A percentile compares a stretch with the other conserved stretches of the same genome.
These are phyloP conservation scores for Metschnikowia cerradonensis DNA, from an alignment of 805 yeast species.

Conservation along the genomic window DNA sequence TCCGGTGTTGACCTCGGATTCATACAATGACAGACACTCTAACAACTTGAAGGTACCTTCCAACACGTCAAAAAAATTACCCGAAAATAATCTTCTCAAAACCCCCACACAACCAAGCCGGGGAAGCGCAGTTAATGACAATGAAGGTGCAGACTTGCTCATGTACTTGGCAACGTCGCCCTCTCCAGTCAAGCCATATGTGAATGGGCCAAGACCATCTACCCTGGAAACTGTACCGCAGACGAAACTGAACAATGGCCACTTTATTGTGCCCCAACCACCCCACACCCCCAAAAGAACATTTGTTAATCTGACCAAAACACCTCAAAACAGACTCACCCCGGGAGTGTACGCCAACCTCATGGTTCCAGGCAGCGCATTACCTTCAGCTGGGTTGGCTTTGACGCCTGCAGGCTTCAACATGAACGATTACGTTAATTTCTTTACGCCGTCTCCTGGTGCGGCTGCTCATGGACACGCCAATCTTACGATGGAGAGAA, in stretches of 20 bases:
- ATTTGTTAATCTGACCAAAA: conserved; percentile 21
- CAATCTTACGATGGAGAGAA: conserved; percentile 8
- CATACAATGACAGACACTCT: conserved; percentile 1
- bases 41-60: conserved; percentile 25
- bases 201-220: conserved; percentile 28
- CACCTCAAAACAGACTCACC: conserved; percentile 41
- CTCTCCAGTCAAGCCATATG: conserved; percentile 49
- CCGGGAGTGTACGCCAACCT: conserved; percentile 33
- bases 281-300: conserved; percentile 43
- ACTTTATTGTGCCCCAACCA: conserved; percentile 38
- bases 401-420: conserved; percentile 67
- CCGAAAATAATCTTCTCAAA: conserved; percentile 17
- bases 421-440: conserved; percentile 77
- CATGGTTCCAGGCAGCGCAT: conserved; percentile 22
- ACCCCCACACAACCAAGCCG: conserved; percentile 37
- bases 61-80: conserved; percentile 20
- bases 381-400: conserved; percentile 42
- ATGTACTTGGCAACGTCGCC: conserved; percentile 85
- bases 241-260: conserved; percentile 5
- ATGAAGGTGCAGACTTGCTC: conserved; percentile 78
- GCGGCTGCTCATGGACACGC: conserved; percentile 41
- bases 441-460: conserved; percentile 69
- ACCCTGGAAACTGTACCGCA: background rate
- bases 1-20: conserved; percentile 21
- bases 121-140: conserved; percentile 28